phyloP scores from a whole-genome alignment of 352 stramenopile species.

The Elongisporangium undulatum region DNA sequence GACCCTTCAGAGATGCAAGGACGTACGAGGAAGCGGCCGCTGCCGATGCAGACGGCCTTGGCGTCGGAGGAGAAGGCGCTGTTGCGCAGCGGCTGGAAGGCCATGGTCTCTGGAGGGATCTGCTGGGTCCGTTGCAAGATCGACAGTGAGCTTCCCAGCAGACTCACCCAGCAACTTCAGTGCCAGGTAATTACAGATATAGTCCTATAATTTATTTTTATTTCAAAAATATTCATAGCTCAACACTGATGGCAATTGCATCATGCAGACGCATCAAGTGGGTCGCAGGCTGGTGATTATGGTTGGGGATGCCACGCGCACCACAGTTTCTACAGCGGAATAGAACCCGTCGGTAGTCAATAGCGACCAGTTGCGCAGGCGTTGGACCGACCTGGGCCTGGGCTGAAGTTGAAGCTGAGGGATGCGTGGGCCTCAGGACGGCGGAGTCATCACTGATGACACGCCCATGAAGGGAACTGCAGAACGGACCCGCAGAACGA shows the following conservation, averaged over 20 bases:
- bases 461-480: background rate
- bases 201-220: background rate
- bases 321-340: background rate
- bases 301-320: background rate
- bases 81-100: conserved; percentile 22
- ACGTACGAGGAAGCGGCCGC: conserved; percentile 64
- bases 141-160: conserved; percentile 4
- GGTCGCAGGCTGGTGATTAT: background rate
- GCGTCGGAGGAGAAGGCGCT: conserved; percentile 17
- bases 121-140: conserved; percentile 1
- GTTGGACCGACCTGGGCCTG: background rate
- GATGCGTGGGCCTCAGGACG: background rate
- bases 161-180: conserved; percentile 1
- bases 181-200: background rate
- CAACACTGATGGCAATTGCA: background rate
- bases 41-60: conserved; percentile 56
- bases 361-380: background rate
- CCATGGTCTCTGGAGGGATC: conserved; percentile 3
- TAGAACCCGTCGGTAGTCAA: background rate
- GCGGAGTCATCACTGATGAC: background rate
- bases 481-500: background rate
- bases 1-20: background rate
- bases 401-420: background rate
- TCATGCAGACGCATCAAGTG: background rate
- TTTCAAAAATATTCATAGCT: background rate